Base-by-base conservation (phyloP, 306 rosid species). In the Citrullus colocynthis region DNA sequence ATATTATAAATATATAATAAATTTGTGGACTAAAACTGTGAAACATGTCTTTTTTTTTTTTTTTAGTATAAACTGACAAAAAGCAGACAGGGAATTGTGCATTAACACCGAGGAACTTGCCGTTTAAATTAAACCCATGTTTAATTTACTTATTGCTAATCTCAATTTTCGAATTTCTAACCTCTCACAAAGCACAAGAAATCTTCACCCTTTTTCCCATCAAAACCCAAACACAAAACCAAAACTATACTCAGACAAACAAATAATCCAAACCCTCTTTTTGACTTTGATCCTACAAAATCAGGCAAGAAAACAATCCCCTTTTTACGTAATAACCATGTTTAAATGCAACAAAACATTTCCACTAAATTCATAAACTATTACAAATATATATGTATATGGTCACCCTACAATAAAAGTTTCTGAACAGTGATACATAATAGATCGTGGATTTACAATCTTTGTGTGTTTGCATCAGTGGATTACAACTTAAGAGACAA, bases 401-500 rank as follows among this genome's bases (percentile, higher is more conserved):
- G 39, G 6, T 36, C 39, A 36, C 39, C 5, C 39, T 36, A 36
- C 4, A 36, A 36, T 36, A 44, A 32, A 39, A 12, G 54, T 3
- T 48, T 48, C 3, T 48, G 13, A 48, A 39, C 3, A 37, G 9
- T 6, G 8, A 67, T 4, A 8, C 6, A 20, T 24, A 16, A 88
- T 80, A 82, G 82, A 82, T 80, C 83, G 80, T 79, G 76, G 79
- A 84, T 78, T 48, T 57, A 82, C 81, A 82, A 37, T 65, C 55
- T 10, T 75, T 88, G 88, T 48, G 52, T 48, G 52, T 48, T 80
- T 82, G 79, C 91, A 85, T 90, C 81, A 86, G 89, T 91, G 97
- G 93, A 89, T 61, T 6, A 21, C 34, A 30, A 61, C 89, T 83
- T 84, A 87, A 84, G 83, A 88, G 9, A 45, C 86, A 85, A 36